Evolutionary conservation across 1,284 basidiomycete genomes (phyloP), one percentile per base, ranked within the genome.

Genomic region (Moniliophthora roreri): DNA sequence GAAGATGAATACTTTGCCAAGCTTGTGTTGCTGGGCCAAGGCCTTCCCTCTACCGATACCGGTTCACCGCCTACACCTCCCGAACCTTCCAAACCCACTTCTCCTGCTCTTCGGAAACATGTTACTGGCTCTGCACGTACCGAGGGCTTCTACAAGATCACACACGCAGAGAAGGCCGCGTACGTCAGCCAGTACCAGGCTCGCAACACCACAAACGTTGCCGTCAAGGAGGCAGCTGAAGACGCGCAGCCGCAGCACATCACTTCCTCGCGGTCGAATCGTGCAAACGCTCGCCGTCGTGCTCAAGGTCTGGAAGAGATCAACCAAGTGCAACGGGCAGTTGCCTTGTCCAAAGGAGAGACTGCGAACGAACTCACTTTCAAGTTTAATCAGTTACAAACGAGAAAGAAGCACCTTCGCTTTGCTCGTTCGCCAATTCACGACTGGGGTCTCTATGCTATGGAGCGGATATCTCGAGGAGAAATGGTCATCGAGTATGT

Each of bases 401-500:
- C 94, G 37, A 80, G 97, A 57, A 99, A 99, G 83, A 99, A 99
- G 76, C 94, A 98, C 66, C 82, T 99, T 50, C 88, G 93, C 35
- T 99, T 99, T 66, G 91, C 95, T 8, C 83, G 95, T 50, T 95
- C 93, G 24, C 94, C 95, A 3, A 99, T 99, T 61, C 96, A 99
- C 69, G 95, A 97, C 62, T 99, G 96, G 91, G 96, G 97, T 4
- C 69, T 99, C 64, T 97, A 96, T 67, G 93, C 95, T 28, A 90
- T 95, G 86, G 94, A 97, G 76, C 85, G 86, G 64, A 98, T 99
- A 63, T 85, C 91, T 13, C 78, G 85, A 18, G 94, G 95, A 4
- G 97, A 99, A 72, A 98, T 99, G 94, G 96, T 99, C 40, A 98
- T 99, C 72, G 97, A 99, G 74, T 99, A 99, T 65, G 97, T 99